Evolutionary conservation across 2,329 filamentous ascomycete genomes (phyloP), one percentile per base, ranked within the genome.

Genomic region (Pseudopithomyces chartarum): DNA sequence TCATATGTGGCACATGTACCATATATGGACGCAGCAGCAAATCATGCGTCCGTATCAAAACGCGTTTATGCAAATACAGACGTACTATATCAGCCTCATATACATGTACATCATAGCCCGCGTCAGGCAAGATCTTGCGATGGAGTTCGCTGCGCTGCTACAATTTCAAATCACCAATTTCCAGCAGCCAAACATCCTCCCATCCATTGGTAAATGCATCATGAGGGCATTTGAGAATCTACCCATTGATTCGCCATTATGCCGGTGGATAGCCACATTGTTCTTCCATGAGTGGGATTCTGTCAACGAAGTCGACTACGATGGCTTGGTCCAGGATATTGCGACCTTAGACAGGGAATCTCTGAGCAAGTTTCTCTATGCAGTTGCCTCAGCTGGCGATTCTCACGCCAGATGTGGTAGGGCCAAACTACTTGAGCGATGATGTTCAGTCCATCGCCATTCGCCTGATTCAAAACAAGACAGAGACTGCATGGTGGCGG

Each of bases 11-110:
- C 3, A 11, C 1, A 57, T 62, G 26, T 62, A 60, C 29, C 22
- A 7, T 6, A n/a, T 36, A 4, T 56, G 50, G 45, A 13, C 10
- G 8, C 10, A 48, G 2, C 10, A n/a, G 2, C 6, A 17, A 2
- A 23, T 26, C 11, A 36, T 60, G 10, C 22, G 22, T 15, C 15
- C 40, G 2, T 62, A 40, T 22, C 20, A 39, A 7, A 12, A 34
- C 3, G 33, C 10, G 23, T 6, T 22, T 1, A 19, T 39, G 5
- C 3, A 47, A 8, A 48, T 67, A 17, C 19, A 57, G 5, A 15
- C 54, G 6, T 61, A 62, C 56, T 68, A 66, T 50, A 22, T 51
- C 22, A 56, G 57, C 13, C 59, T 67, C 1, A 43, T 65, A 2
- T 55, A 53, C 12, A 23, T 62, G 4, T 65, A 64, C 54, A 60